Percentiles rank a stretch among this genome's conserved stretches.
These are phyloP conservation scores for Turritis glabra DNA, from an alignment of 345 rosid species.

Conservation along the genomic window DNA sequence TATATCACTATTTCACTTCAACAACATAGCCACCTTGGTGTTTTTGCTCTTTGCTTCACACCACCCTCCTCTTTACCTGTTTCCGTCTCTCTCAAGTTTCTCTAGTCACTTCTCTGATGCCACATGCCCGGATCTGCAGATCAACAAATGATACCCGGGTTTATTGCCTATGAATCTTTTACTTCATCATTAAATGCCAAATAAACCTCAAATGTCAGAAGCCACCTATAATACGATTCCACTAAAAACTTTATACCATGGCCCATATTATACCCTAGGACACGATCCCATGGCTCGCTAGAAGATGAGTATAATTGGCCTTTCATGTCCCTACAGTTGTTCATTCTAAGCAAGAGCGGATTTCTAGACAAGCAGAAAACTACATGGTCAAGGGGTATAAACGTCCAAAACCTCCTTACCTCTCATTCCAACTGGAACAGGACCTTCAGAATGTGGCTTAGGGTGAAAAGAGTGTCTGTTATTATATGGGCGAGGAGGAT, in stretches of 20 bases:
- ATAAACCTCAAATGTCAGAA: constrained; percentile 3
- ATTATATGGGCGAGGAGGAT: constrained; percentile 61
- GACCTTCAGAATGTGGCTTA: constrained; percentile 65
- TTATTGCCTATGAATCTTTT: neutral
- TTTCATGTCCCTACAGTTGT: neutral
- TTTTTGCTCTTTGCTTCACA: constrained; percentile 19
- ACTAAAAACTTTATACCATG: neutral
- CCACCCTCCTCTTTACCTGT: constrained; percentile 4
- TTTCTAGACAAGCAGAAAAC: neutral
- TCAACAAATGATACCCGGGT: neutral
- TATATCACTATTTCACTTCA: constrained; percentile 19
- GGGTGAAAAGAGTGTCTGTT: constrained; percentile 60
- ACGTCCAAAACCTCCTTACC: constrained; percentile 33
- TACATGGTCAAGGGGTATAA: constrained; percentile 2
- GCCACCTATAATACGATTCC: neutral
- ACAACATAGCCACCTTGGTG: constrained; percentile 23
- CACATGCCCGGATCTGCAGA: constrained; percentile 36
- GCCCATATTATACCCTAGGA: neutral
- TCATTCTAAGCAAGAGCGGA: neutral
- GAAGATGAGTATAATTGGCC: neutral
- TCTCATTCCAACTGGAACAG: constrained; percentile 57
- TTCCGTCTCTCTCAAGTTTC: neutral
- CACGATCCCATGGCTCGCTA: neutral
- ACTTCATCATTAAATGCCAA: neutral
- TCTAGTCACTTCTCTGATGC: constrained; percentile 30